Evolutionary conservation across 805 yeast species (phyloP), one percentile per base, ranked within the genome.

Genomic region (Zygosaccharomyces bisporus): DNA sequence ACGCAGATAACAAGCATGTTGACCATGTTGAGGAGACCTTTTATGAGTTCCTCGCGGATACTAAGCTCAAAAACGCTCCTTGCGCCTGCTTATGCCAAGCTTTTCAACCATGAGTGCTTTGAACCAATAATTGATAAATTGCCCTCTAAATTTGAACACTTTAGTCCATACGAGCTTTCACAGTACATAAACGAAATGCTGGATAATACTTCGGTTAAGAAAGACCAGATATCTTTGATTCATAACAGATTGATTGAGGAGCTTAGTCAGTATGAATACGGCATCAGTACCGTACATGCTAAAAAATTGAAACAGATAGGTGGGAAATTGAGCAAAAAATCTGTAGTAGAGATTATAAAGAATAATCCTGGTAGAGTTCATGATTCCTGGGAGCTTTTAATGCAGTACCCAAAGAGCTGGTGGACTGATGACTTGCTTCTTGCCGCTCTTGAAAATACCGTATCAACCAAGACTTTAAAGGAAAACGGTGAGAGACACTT

Each of bases 301-400:
- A 55, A 58, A 41, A 53, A 58, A 13, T 45, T 68, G 31, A 19
- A 44, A 4, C 54, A 52, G 19, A 30, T 61, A 5, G 56, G 60
- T 1, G 52, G 55, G 8, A 30, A 41, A 4, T 25, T 66, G 12
- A 52, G 59, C 2, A 17, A 42, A 7, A 48, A 51, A 2, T 58
- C 71, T 1, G 32, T 68, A 3, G 41, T 50, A 3, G 59, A 66
- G 43, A 60, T 76, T 19, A 63, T 76, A 4, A 56, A 57, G 24
- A 48, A 64, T 32, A 79, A 79, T 49, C 80, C 81, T 2, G 82
- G 81, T 9, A 63, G 83, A 44, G 81, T 73, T 1, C 62, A 63
- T 39, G 60, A 68, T n/a, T 70, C 79, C 13, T 69, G 74, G 71
- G 80, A 77, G 41, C 71, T 70, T 42, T 50, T 60, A 8, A 65